phyloP scores from a whole-genome alignment of 1,284 basidiomycete genomes.

The Leccinum angustisporum region DNA sequence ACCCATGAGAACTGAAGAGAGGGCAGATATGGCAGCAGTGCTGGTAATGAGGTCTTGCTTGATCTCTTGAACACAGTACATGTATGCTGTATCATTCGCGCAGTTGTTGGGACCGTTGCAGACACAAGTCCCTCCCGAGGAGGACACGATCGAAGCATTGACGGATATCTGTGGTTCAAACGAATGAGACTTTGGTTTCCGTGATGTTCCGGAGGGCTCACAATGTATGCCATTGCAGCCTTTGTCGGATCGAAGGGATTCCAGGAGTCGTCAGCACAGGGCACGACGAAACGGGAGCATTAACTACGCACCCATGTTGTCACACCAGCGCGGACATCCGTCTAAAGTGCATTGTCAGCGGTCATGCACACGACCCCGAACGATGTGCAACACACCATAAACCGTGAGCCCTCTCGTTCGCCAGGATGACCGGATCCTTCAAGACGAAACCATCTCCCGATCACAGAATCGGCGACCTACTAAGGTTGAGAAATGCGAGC shows the following conservation, averaged over 20 bases:
- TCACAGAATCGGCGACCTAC: conserved; percentile 65
- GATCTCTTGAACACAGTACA: conserved; percentile 65
- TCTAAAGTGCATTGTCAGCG: conserved; percentile 40
- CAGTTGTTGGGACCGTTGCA: conserved; percentile 55
- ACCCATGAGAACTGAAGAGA: conserved; percentile 82
- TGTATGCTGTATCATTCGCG: conserved; percentile 58
- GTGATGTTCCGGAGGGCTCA: conserved; percentile 28
- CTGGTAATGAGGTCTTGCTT: conserved; percentile 74
- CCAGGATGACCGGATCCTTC: conserved; percentile 80
- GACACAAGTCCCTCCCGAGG: conserved; percentile 81
- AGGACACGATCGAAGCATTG: conserved; percentile 75
- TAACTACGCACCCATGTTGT: conserved; percentile 72
- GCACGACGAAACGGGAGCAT: background rate
- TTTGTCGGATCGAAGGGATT: conserved; percentile 18
- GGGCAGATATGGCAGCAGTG: conserved; percentile 76
- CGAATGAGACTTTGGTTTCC: background rate
- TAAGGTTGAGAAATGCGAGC: background rate
- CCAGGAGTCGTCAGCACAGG: conserved; percentile 8
- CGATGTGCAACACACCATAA: conserved; percentile 50
- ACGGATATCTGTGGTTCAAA: conserved; percentile 66
- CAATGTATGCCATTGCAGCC: conserved; percentile 73
- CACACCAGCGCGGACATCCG: conserved; percentile 78
- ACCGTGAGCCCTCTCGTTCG: conserved; percentile 75
- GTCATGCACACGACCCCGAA: background rate
- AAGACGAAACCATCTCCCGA: conserved; percentile 82